Percentiles rank a stretch among this genome's conserved stretches.
Evolutionary conservation across 495 filamentous ascomycete species (phyloP).

Genomic region (Talaromyces nanjingensis): DNA sequence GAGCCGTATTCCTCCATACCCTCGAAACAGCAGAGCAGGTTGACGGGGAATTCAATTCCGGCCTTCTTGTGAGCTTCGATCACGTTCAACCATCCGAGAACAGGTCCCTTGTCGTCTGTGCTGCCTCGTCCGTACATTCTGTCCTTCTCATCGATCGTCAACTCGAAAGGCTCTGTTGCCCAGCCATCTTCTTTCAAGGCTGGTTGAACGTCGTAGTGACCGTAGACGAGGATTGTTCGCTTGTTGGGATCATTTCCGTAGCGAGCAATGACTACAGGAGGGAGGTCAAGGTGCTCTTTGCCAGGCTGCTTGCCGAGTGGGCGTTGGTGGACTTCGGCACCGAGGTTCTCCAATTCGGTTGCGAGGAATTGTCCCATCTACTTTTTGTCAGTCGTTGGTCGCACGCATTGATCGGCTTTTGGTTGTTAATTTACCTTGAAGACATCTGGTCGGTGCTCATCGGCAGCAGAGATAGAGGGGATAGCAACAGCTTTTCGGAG

Average conservation of each 20-base stretch:
- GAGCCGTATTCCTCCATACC: constrained; percentile 99
- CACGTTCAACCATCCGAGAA: constrained; percentile 94
- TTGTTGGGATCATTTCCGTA: constrained; percentile 89
- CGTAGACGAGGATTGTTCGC: constrained; percentile 92
- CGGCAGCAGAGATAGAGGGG: constrained; percentile 88
- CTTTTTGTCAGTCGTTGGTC: constrained; percentile 27
- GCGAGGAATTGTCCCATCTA: constrained; percentile 92
- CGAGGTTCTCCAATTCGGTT: constrained; percentile 70
- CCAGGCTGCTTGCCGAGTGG: constrained; percentile 84
- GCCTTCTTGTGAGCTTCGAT: constrained; percentile 96
- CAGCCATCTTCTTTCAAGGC: constrained; percentile 91
- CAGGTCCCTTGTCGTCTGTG: constrained; percentile 98
- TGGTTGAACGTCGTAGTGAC: constrained; percentile 98
- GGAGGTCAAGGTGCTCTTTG: constrained; percentile 82
- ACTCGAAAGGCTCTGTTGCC: constrained; percentile 89
- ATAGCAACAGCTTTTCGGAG: constrained; percentile 90
- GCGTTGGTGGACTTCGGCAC: constrained; percentile 77
- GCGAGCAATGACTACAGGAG: constrained; percentile 83
- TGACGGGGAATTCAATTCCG: constrained; percentile 90
- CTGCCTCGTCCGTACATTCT: constrained; percentile 94
- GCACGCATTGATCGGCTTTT: constrained; percentile 46
- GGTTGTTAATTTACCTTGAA: constrained; percentile 47
- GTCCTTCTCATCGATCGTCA: constrained; percentile 80
- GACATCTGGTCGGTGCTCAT: constrained; percentile 80
- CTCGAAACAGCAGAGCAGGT: constrained; percentile 99